These are phyloP conservation scores for Dillenia suffruticosa DNA, from an alignment of 164 flowering plant species.

Conservation along the genomic window DNA sequence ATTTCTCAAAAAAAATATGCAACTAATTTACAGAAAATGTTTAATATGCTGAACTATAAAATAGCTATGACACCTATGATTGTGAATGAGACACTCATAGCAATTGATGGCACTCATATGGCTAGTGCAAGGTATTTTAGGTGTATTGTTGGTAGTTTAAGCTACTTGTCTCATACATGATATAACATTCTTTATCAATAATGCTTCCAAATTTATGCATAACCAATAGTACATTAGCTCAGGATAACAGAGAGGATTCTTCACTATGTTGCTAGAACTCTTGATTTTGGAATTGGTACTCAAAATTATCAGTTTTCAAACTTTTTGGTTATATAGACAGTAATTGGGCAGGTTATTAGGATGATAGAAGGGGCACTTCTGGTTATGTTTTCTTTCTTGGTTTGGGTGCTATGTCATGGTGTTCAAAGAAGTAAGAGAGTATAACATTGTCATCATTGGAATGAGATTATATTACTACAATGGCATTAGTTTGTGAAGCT, in stretches of 20 bases:
- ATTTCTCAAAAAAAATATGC: too few relatives aligned
- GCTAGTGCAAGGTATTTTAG: neutral
- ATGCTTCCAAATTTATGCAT: slow-evolving; percentile 9
- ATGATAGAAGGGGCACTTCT: slow-evolving; percentile 15
- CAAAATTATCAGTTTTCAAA: too few relatives aligned
- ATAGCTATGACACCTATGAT: too few relatives aligned
- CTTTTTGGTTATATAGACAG: too few relatives aligned
- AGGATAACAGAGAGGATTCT: slow-evolving; percentile 8
- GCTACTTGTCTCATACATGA: slow-evolving; percentile 5
- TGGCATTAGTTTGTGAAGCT: slow-evolving; percentile 7
- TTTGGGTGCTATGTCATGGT: slow-evolving; percentile 15
- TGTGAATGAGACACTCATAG: too few relatives aligned
- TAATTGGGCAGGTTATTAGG: neutral
- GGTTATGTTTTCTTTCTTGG: slow-evolving; percentile 3
- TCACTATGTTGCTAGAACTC: slow-evolving; percentile 1
- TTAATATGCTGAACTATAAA: too few relatives aligned
- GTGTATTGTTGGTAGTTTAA: slow-evolving; percentile 6
- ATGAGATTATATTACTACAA: slow-evolving; percentile 12
- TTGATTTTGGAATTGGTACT: slow-evolving; percentile 3
- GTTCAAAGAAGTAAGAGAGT: slow-evolving; percentile 16
- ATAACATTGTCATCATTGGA: slow-evolving; percentile 9
- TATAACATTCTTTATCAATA: slow-evolving; percentile 3
- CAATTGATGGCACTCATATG: too few relatives aligned
- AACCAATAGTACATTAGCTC: slow-evolving; percentile 6
- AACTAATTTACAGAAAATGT: too few relatives aligned